Conservation (phyloP, 495 filamentous ascomycete genomes). For the Penicillium daleae region DNA sequence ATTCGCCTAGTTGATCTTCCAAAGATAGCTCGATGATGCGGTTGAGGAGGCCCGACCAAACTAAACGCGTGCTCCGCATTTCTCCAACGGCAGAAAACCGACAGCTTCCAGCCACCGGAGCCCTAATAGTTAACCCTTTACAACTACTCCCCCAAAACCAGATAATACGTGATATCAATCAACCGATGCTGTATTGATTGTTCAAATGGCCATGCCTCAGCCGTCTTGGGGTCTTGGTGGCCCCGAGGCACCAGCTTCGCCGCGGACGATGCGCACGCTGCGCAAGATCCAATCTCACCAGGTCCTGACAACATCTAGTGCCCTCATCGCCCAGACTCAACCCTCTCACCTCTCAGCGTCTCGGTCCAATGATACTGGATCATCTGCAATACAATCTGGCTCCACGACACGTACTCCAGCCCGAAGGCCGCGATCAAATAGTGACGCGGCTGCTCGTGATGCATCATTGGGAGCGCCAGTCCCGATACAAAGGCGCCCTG, state of each 20-base stretch:
- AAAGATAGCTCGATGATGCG: background rate
- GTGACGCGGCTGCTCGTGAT: constrained; percentile 60
- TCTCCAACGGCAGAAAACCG: constrained; percentile 32
- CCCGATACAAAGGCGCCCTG: constrained; percentile 49
- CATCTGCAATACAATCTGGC: constrained; percentile 30
- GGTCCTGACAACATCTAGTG: constrained; percentile 42
- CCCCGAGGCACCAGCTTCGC: constrained; percentile 46
- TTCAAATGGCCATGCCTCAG: constrained; percentile 29
- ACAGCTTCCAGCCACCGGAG: constrained; percentile 31
- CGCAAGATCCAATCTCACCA: constrained; percentile 60
- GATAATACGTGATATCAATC: constrained; percentile 4
- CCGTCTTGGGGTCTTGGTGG: constrained; percentile 36
- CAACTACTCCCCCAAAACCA: constrained; percentile 1
- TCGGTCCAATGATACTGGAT: constrained; percentile 14
- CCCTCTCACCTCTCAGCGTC: constrained; percentile 36
- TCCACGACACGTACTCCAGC: constrained; percentile 35
- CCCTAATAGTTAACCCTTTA: background rate
- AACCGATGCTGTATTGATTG: constrained; percentile 16
- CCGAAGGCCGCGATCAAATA: constrained; percentile 72
- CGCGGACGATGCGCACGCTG: constrained; percentile 52
- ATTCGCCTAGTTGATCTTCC: background rate
- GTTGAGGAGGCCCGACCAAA: constrained; percentile 2
- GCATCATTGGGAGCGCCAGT: constrained; percentile 37
- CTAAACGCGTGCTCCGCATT: constrained; percentile 24
- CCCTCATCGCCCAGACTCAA: constrained; percentile 44